phyloP scores from a whole-genome alignment of 176 grass and related monocot species.

The Zoysia pacifica region DNA sequence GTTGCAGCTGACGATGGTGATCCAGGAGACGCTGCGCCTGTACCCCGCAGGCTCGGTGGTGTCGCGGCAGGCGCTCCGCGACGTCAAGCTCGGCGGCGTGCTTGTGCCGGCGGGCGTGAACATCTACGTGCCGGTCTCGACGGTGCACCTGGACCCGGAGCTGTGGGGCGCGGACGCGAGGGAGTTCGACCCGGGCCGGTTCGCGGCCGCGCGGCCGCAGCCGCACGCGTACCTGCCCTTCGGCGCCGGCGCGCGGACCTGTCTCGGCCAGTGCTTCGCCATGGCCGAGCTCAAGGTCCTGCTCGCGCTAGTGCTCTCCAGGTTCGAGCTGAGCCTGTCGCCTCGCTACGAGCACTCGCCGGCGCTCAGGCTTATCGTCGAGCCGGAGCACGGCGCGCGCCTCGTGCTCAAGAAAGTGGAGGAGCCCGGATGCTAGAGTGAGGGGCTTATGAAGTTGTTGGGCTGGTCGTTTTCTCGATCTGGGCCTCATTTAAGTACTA shows the following conservation, averaged over 20 bases:
- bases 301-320: conserved; percentile 62
- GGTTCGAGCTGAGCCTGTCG: conserved; percentile 61
- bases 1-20: conserved; percentile 83
- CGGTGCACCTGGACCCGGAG: conserved; percentile 68
- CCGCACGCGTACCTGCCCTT: conserved; percentile 83
- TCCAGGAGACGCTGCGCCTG: conserved; percentile 88
- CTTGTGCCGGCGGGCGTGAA: conserved; percentile 66
- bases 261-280: conserved; percentile 79
- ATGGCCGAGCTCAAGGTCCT: conserved; percentile 89
- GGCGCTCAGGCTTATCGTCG: conserved; percentile 65
- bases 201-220: conserved; percentile 39
- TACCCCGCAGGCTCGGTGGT: conserved; percentile 79
- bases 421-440: not conserved
- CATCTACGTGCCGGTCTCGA: conserved; percentile 69
- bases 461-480: not conserved
- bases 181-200: conserved; percentile 62
- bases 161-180: conserved; percentile 60
- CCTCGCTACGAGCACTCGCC: conserved; percentile 63
- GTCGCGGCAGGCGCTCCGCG: conserved; percentile 71
- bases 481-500: not conserved
- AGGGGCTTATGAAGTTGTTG: not conserved
- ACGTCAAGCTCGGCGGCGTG: conserved; percentile 58
- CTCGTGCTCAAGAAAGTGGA: conserved; percentile 21
- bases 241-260: conserved; percentile 80
- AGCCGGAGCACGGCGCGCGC: conserved; percentile 72